Base-by-base conservation (phyloP, 2,329 filamentous ascomycete species). In the Pseudogymnoascus sp. region DNA sequence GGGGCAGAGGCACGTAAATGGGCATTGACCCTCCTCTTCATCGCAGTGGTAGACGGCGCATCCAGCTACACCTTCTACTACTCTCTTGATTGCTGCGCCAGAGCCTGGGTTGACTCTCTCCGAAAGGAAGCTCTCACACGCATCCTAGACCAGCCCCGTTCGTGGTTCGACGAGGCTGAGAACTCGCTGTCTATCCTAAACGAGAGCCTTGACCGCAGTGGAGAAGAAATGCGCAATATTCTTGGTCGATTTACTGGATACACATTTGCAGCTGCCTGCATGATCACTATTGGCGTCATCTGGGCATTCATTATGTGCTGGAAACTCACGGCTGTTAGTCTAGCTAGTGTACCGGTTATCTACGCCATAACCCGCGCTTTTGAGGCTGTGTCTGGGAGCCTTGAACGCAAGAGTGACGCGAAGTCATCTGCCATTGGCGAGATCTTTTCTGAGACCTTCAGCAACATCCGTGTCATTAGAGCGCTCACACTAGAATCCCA, bases 201-300 rank as follows among this genome's bases (percentile, higher is more conserved):
- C 0, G 86, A 90, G 65, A 88, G 83, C 50, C 81, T 98, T 0
- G 91, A 96, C 70, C 84, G 89, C 14, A 90, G 91, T 69, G 89
- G 89, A 0, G 92, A 98, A 72, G 91, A 96, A 72, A 93, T 95
- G 84, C 84, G 90, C 7, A 92, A 90, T 68, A 78, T 98, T 0
- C 81, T 96, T 0, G 89, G 90, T 1, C 84, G 89, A 1, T 96
- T 96, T 70, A 81, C 88, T 0, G 88, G 89, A 1, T 84, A 89
- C 61, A 74, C 89, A 0, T 79, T 93, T 12, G 84, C 88, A 8
- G 86, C 89, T 3, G 71, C 79, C 0, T 75, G 85, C 61, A 93
- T 96, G 81, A 80, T 90, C 16, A 63, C 77, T 0, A 82, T 89
- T n/a, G 86, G 90, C 0, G 70, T 95, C 6, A 70, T 82, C 1